Percentiles rank a stretch among this genome's conserved stretches.
phyloP scores from a whole-genome alignment of 1,284 basidiomycete genomes.

The Lentinula novae-zelandiae region DNA sequence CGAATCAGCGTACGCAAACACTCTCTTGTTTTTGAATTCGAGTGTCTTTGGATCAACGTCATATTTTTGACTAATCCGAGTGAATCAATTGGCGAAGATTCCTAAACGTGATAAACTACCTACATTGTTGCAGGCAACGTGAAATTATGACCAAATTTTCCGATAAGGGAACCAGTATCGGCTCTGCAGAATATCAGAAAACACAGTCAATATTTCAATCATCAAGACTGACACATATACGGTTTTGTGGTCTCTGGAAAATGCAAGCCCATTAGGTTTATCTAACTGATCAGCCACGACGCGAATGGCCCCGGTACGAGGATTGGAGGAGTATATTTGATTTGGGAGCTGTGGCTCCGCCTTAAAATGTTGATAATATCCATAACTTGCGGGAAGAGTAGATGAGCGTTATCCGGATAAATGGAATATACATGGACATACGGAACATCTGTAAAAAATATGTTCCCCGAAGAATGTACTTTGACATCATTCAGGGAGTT shows the following conservation, averaged over 20 bases:
- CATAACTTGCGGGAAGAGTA: background rate
- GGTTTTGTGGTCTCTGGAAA: slow-evolving; percentile 59
- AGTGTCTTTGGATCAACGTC: slow-evolving; percentile 61
- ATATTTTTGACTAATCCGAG: slow-evolving; percentile 60
- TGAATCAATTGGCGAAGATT: background rate
- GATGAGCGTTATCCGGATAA: background rate
- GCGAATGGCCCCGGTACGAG: slow-evolving; percentile 56
- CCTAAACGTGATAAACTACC: slow-evolving; percentile 18
- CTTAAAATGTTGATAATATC: slow-evolving; percentile 51
- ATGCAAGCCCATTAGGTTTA: slow-evolving; percentile 63
- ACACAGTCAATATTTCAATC: slow-evolving; percentile 3
- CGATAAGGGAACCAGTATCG: slow-evolving; percentile 44
- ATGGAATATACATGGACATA: slow-evolving; percentile 28
- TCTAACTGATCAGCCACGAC: slow-evolving; percentile 70
- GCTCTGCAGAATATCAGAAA: slow-evolving; percentile 30
- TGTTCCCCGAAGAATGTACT: slow-evolving; percentile 59
- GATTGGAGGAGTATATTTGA: slow-evolving; percentile 73
- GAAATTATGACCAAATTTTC: slow-evolving; percentile 42
- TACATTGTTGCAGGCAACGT: slow-evolving; percentile 69
- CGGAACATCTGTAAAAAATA: slow-evolving; percentile 72
- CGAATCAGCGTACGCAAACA: slow-evolving; percentile 68
- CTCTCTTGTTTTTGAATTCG: slow-evolving; percentile 56
- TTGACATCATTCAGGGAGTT: slow-evolving; percentile 80
- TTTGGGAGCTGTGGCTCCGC: slow-evolving; percentile 59
- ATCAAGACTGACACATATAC: slow-evolving; percentile 57